Base-by-base conservation (phyloP, 2,329 filamentous ascomycete genomes). In the Exophiala phaeomuriformis region DNA sequence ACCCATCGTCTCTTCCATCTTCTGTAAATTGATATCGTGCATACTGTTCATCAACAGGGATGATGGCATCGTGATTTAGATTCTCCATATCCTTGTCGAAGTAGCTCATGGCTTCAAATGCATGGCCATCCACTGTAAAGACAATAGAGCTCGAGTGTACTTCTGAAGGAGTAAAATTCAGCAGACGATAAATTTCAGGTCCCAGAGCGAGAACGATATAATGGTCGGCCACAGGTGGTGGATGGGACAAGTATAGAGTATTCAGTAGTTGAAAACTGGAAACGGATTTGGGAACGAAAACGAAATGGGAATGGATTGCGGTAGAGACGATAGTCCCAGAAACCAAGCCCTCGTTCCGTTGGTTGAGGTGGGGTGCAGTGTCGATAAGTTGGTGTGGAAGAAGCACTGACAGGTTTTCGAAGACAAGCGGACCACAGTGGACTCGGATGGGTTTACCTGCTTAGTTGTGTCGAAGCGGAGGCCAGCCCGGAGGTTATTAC, bases 71-170 rank as follows among this genome's bases (percentile, higher is more conserved):
- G 12, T 52, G 12, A 39, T 57, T 61, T 8, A 59, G 45, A 30
- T 57, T 46, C 19, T 60, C 57, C 59, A 62, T 62, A 10, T 55
- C 56, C 37, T 55, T 46, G 35, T 51, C 52, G 52, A 47, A 43
- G 8, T 43, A 36, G 30, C 4, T 46, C 40, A 54, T 58, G 27
- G 9, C 19, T 39, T 6, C 31, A 32, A 19, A 48, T 9, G 28
- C 53, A 56, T 56, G 30, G 39, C 29, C 28, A 32, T 10, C 42
- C 30, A 6, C 29, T 45, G 30, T 31, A 28, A 10, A 10, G 4
- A 32, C 42, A 45, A 10, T 45, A 7, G 28, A 43, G 8, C 39
- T 41, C 39, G 5, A 5, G 5, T 41, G 36, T 19, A 19, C 19
- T 19, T 19, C 19, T 19, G 19, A 19, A 19, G 19, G 19, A 19